Evolutionary conservation across 345 rosid species (phyloP).

Genomic region (Populus simonii): DNA sequence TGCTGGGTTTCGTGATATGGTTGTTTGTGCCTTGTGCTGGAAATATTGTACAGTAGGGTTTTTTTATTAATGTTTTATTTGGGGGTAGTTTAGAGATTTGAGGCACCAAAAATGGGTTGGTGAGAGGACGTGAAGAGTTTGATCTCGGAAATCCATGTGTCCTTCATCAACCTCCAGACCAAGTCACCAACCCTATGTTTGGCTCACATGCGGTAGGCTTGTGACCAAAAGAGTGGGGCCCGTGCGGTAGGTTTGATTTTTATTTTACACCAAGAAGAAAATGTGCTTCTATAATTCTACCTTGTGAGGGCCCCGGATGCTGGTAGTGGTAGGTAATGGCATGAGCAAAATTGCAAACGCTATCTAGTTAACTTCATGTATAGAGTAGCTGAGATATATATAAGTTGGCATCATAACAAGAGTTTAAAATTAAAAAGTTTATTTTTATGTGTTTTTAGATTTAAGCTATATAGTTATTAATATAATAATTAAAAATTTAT

Average conservation of each 20-base stretch:
- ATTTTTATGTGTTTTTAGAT: accelerated
- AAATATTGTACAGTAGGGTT: background rate
- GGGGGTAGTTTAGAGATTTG: background rate
- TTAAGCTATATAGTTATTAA: accelerated
- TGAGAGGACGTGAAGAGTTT: background rate
- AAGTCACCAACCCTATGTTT: background rate
- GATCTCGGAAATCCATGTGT: background rate
- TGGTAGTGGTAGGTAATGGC: background rate
- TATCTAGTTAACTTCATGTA: too few species aligned
- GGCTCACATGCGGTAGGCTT: background rate
- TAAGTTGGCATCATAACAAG: too few species aligned
- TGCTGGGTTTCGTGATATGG: background rate
- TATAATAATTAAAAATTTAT: too few species aligned
- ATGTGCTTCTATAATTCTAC: too few species aligned
- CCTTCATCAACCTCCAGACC: background rate
- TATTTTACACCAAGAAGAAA: background rate
- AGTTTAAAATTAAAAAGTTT: too few species aligned
- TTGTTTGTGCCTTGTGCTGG: background rate
- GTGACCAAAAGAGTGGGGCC: too few species aligned
- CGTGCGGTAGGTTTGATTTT: background rate
- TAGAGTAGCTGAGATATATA: too few species aligned
- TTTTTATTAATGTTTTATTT: background rate
- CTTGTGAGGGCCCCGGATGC: background rate
- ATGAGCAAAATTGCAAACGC: background rate
- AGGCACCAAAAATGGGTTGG: background rate